Base-by-base conservation (phyloP, 768 basidiomycete species). In the Piloderma croceum region DNA sequence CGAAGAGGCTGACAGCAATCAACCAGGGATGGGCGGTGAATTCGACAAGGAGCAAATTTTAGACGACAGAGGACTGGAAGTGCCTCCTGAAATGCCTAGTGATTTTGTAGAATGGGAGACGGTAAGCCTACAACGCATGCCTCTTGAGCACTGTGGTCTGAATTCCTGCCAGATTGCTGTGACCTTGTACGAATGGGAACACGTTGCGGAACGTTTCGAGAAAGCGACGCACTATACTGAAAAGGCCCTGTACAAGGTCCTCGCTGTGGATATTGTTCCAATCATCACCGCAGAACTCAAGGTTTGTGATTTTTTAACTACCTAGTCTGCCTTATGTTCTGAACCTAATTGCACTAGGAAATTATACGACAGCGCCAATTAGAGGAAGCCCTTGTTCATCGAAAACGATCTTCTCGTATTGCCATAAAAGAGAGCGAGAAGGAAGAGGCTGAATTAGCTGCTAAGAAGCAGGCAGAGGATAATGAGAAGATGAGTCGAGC, bases 101-200 rank as follows among this genome's bases (percentile, higher is more conserved):
- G 73, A 73, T 35, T 87, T 87, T 51, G 59, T 89, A 29, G 91
- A 94, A 60, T 97, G 93, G 92, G 89, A 94, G 67, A 85, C 86
- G 52, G 92, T 90, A 44, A 52, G 79, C 67, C 32, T 22, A 24
- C 38, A 29, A 37, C 39, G 31, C 3, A 36, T 5, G 11, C n/a
- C 33, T 34, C 38, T 38, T 27, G 18, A 18, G 23, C 10, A 21
- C 36, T 44, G 23, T 20, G 39, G 31, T 21, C 13, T 17, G 13
- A 10, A 10, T 34, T n/a, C 9, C 22, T 21, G 34, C 17, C 46
- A 93, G 90, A 78, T 93, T 47, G 91, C 89, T 52, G 77, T 82
- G 5, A 86, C 84, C 12, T 70, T 90, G 3, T 67, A 74, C 10
- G 90, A 97, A 48, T 97, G 91, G 91, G 83, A 90, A 48, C 72